A percentile compares a stretch with the other conserved stretches of the same genome.
These are phyloP conservation scores for Russula lepida DNA, from an alignment of 768 basidiomycete genomes.

Conservation along the genomic window DNA sequence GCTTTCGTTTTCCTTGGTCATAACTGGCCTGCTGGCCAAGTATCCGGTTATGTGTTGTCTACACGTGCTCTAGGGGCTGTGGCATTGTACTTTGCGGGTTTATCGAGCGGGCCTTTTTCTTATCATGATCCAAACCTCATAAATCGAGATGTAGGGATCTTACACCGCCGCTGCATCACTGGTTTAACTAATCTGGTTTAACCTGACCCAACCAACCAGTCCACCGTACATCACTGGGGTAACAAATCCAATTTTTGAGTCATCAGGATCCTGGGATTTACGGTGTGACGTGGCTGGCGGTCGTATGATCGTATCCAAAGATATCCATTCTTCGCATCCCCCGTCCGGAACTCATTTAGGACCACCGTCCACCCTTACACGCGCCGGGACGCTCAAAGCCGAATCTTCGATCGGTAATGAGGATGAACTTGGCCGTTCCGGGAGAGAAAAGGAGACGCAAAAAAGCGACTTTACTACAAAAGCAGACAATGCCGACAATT, in stretches of 20 bases:
- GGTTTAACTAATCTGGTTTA: background rate
- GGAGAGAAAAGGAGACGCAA: conserved; percentile 37
- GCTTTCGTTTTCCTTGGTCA: conserved; percentile 94
- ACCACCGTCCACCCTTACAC: conserved; percentile 38
- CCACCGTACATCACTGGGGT: conserved; percentile 95
- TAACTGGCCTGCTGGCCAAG: conserved; percentile 79
- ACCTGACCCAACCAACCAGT: conserved; percentile 35
- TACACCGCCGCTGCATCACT: background rate
- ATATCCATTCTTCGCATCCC: conserved; percentile 52
- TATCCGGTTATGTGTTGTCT: conserved; percentile 85
- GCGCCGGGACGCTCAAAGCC: conserved; percentile 55
- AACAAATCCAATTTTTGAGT: conserved; percentile 93
- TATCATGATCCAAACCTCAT: conserved; percentile 87
- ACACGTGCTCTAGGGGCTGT: conserved; percentile 93
- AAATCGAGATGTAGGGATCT: conserved; percentile 67
- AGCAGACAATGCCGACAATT: conserved; percentile 59
- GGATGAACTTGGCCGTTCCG: conserved; percentile 57
- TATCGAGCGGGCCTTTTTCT: conserved; percentile 88
- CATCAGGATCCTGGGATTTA: conserved; percentile 83
- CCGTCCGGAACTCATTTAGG: conserved; percentile 27
- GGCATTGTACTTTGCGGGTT: conserved; percentile 79
- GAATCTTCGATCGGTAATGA: conserved; percentile 57
- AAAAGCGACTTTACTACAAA: conserved; percentile 51
- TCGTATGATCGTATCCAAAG: conserved; percentile 79
- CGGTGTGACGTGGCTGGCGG: conserved; percentile 86